Evolutionary conservation across 2,329 filamentous ascomycete genomes (phyloP), one percentile per base, ranked within the genome.

Genomic region (Fusarium citri): DNA sequence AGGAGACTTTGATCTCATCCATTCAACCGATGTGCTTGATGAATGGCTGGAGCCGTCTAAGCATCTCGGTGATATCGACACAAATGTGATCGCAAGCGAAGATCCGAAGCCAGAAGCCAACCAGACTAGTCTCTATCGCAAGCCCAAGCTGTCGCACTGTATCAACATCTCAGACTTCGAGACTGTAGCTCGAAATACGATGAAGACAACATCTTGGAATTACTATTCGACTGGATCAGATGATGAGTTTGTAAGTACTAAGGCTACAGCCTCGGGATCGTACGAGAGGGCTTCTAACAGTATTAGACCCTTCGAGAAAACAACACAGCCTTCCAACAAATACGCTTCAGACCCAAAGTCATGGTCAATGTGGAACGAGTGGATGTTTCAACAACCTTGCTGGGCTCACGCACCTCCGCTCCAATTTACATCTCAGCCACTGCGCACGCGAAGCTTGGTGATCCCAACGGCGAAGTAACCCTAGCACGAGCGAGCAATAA

Each of bases 201-300:
- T 67, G 64, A 53, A 68, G 9, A 41, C 14, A 28, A 28, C 42
- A 1, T 53, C 64, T 9, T 68, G 65, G 65, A 68, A 68, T 5
- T 68, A 68, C 28, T 68, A 68, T 20, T 68, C 65, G 1, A 68
- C 64, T 0, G 65, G 59, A 3, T 60, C 64, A 9, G 65, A 68
- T 16, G 65, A 68, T 7, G 65, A 68, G 12, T 59, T 68, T 26
- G 65, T 68, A 22, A 37, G 65, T 42, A n/a, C 31, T 12, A 9
- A 5, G 28, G 6, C 28, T 30, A 12, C 12, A 14, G 6, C 28
- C 28, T 30, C 6, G 28, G 6, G 28, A 7, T 6, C 28, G 6
- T 30, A 30, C 28, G 12, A 14, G 6, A 9, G 6, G 8, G 3
- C 16, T 31, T 1, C 31, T 62, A 4, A 51, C 15, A 1, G 2